Evolutionary conservation across 345 rosid genomes (phyloP).

Genomic region (Lepidium sativum): DNA sequence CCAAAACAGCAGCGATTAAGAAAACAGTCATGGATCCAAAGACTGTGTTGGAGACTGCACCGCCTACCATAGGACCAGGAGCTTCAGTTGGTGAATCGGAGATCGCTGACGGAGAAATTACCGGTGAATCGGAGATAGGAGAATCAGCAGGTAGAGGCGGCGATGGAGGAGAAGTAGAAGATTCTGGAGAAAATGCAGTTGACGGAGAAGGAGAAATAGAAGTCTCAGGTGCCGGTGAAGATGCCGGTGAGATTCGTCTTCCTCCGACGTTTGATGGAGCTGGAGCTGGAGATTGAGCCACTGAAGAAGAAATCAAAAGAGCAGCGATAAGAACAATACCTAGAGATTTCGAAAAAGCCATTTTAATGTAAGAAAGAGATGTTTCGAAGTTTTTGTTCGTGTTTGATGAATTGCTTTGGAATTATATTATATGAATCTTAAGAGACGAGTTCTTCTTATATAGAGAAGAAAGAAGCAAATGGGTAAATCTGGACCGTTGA

Average conservation of each 20-base stretch:
- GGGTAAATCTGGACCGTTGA: not conserved
- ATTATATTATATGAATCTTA: too few relatives aligned
- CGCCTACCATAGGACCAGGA: constrained; percentile 25
- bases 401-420: not conserved
- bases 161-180: constrained; percentile 22
- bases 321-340: constrained; percentile 11
- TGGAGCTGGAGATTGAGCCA: constrained; percentile 30
- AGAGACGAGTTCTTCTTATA: not conserved
- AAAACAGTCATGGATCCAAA: constrained; percentile 25
- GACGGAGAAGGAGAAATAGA: constrained; percentile 25
- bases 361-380: not conserved
- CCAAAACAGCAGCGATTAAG: constrained; percentile 31
- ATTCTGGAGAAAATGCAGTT: constrained; percentile 17
- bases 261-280: constrained; percentile 24
- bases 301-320: constrained; percentile 6
- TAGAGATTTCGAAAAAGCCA: constrained; percentile 11
- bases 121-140: constrained; percentile 8
- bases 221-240: constrained; percentile 13
- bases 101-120: constrained; percentile 8
- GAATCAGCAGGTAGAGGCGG: constrained; percentile 11
- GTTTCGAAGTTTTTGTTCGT: not conserved
- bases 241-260: constrained; percentile 23
- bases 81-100: constrained; percentile 26
- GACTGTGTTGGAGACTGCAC: constrained; percentile 23
- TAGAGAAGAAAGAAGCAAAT: not conserved